Evolutionary conservation across 257 asterid species (phyloP).

Genomic region (Petunia axillaris): DNA sequence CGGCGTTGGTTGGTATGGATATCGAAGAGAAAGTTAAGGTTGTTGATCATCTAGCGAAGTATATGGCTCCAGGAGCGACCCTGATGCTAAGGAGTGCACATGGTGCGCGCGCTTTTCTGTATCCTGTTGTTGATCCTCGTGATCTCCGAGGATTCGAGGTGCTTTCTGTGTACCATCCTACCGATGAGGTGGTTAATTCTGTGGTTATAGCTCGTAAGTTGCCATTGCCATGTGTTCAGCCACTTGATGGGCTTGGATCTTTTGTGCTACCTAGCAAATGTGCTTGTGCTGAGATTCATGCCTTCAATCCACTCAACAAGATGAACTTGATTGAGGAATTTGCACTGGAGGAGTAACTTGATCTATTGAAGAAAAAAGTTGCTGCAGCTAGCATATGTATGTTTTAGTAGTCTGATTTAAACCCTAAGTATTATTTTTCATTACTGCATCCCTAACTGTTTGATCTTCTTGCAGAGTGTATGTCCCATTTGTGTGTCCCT

Average conservation of each 20-base stretch:
- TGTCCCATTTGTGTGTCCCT: conserved; percentile 31
- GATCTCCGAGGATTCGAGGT: conserved; percentile 78
- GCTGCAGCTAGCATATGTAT: conserved; percentile 3
- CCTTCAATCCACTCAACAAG: conserved; percentile 57
- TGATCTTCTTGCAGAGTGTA: conserved; percentile 16
- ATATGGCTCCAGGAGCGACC: conserved; percentile 77
- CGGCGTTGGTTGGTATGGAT: conserved; percentile 91
- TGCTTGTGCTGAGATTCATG: conserved; percentile 60
- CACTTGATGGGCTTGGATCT: conserved; percentile 24
- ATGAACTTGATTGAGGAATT: conserved; percentile 64
- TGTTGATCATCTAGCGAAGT: conserved; percentile 55
- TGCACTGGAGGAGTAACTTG: conserved; percentile 52
- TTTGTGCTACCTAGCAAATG: conserved; percentile 60
- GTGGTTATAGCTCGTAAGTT: conserved; percentile 65
- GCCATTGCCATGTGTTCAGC: conserved; percentile 15
- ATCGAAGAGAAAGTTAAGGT: conserved; percentile 57
- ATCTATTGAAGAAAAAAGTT: neutral
- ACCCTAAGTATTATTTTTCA: neutral
- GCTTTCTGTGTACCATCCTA: conserved; percentile 73
- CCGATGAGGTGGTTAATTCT: conserved; percentile 90
- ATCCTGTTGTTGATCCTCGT: conserved; percentile 76
- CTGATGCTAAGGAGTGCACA: conserved; percentile 90
- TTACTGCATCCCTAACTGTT: conserved; percentile 24
- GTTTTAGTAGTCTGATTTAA: neutral
- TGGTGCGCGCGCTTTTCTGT: conserved; percentile 80